phyloP scores from a whole-genome alignment of 2,329 filamentous ascomycete genomes.

The Cladophialophora chaetospira region DNA sequence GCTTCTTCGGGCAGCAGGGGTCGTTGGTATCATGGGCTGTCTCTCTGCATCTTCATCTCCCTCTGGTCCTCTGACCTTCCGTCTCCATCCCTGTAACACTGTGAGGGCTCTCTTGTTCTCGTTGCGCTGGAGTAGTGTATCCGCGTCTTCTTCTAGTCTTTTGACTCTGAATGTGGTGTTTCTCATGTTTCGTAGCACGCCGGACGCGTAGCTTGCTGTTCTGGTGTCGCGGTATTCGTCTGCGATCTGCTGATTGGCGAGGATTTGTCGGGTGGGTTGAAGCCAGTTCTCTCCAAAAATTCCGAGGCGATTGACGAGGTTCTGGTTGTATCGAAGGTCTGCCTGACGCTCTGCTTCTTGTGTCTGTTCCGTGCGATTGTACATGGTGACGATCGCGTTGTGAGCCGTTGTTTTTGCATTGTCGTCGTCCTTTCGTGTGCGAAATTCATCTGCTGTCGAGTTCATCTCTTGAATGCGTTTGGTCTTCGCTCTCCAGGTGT shows the following conservation, averaged over 20 bases:
- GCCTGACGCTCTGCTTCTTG: conserved; percentile 13
- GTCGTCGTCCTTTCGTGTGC: conserved; percentile 17
- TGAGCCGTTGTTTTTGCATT: conserved; percentile 16
- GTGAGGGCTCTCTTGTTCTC: conserved; percentile 21
- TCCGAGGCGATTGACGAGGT: conserved; percentile 13
- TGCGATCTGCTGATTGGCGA: conserved; percentile 20
- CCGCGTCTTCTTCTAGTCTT: conserved; percentile 26
- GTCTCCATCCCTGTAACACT: conserved; percentile 23
- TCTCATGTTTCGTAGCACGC: conserved; percentile 19
- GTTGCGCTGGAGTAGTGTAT: conserved; percentile 22
- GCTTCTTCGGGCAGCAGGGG: conserved; percentile 26
- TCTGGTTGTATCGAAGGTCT: conserved; percentile 13
- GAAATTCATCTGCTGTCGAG: conserved; percentile 20
- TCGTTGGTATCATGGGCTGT: conserved; percentile 17
- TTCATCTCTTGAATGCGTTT: conserved; percentile 16
- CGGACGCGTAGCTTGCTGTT: conserved; percentile 17
- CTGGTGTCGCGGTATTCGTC: conserved; percentile 26
- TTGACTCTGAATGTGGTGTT: conserved; percentile 20
- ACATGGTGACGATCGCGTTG: conserved; percentile 23
- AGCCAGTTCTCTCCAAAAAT: conserved; percentile 28
- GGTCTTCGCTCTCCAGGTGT: conserved; percentile 20
- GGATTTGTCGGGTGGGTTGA: conserved; percentile 19
- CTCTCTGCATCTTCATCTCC: conserved; percentile 11
- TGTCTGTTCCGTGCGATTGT: conserved; percentile 16
- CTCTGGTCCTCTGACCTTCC: background rate